phyloP scores from a whole-genome alignment of 2,329 filamentous ascomycete genomes.

The Aspergillus brasiliensis region DNA sequence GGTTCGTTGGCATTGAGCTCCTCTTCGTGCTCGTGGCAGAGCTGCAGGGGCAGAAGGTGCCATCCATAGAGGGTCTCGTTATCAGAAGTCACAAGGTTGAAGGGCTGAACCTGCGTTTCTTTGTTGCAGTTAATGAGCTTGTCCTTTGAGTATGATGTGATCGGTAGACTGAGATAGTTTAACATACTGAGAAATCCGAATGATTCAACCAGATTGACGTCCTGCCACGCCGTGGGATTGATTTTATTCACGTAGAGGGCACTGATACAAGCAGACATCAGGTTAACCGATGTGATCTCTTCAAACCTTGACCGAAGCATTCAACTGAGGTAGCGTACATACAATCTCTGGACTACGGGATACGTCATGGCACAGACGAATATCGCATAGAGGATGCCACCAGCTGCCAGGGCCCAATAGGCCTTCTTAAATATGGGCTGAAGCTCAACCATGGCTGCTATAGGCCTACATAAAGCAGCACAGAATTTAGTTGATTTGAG shows the following conservation, averaged over 20 bases:
- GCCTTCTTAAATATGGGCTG: slow-evolving; percentile 53
- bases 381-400: slow-evolving; percentile 66
- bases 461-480: background rate
- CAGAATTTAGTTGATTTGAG: background rate
- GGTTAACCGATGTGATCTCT: background rate
- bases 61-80: slow-evolving; percentile 80
- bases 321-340: slow-evolving; percentile 41
- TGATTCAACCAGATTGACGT: slow-evolving; percentile 73
- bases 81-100: slow-evolving; percentile 74
- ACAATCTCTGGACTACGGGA: slow-evolving; percentile 79
- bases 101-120: slow-evolving; percentile 89
- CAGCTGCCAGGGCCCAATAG: slow-evolving; percentile 59
- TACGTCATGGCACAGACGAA: slow-evolving; percentile 68
- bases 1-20: slow-evolving; percentile 57
- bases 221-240: slow-evolving; percentile 70
- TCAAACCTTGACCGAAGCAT: background rate
- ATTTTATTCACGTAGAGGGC: slow-evolving; percentile 82
- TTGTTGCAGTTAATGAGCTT: slow-evolving; percentile 17
- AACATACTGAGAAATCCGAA: slow-evolving; percentile 81
- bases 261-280: slow-evolving; percentile 47
- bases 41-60: slow-evolving; percentile 80
- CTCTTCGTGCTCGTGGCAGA: slow-evolving; percentile 73
- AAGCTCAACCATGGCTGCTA: slow-evolving; percentile 39
- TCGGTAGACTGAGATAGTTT: background rate
- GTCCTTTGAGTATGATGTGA: background rate